A percentile compares a stretch with the other conserved stretches of the same genome.
Evolutionary conservation across 352 stramenopile genomes (phyloP).

Genomic region (Sclerospora graminicola): DNA sequence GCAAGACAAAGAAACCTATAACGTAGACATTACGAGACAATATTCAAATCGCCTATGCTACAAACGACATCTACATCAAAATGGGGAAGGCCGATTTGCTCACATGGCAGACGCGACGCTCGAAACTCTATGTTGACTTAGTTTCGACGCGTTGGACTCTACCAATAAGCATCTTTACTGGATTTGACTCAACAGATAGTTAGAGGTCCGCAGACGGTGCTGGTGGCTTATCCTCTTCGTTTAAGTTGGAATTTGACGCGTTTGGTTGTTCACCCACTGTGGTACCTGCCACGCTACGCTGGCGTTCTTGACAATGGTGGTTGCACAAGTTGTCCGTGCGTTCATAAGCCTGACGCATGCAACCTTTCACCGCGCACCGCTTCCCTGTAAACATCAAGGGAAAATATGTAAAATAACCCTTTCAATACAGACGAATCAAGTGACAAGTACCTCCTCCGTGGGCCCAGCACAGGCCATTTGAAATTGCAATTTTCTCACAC

Average conservation of each 20-base stretch:
- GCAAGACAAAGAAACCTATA: too few relatives aligned
- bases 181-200: constrained; percentile 9
- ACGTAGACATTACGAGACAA: too few relatives aligned
- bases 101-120: too few relatives aligned
- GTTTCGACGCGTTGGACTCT: too few relatives aligned
- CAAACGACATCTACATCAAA: too few relatives aligned
- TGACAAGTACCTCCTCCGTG: constrained; percentile 46
- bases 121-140: too few relatives aligned
- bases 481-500: constrained; percentile 76
- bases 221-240: constrained; percentile 19
- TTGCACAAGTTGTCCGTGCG: constrained; percentile 69
- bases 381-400: constrained; percentile 21
- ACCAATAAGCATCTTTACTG: too few relatives aligned
- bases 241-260: constrained; percentile 2
- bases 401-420: not conserved
- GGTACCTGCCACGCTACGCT: constrained; percentile 7
- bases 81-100: too few relatives aligned
- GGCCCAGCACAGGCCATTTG: constrained; percentile 65
- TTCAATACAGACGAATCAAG: not conserved
- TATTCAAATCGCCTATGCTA: too few relatives aligned
- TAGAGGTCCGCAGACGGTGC: constrained; percentile 8
- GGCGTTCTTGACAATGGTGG: constrained; percentile 36
- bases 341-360: constrained; percentile 59
- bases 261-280: not conserved
- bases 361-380: constrained; percentile 40